Evolutionary conservation across 2,329 filamentous ascomycete genomes (phyloP), one percentile per base, ranked within the genome.

Genomic region (Fusarium virguliforme): DNA sequence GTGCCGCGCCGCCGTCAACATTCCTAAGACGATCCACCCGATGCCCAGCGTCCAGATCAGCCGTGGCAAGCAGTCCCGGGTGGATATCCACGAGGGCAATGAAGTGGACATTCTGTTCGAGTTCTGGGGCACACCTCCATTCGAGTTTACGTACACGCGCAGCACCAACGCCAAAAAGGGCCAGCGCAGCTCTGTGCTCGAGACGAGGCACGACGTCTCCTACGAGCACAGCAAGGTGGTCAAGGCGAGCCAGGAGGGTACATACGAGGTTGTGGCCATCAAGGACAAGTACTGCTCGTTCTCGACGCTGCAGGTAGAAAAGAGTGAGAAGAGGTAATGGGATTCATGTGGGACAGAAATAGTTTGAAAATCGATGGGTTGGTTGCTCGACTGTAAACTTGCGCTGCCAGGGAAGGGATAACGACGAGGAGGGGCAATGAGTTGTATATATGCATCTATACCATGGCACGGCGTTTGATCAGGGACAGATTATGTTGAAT

Each of bases 41-140:
- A 92, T 98, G 83, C 96, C 96, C 4, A 95, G 92, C 65, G 97
- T 98, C 51, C 91, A 91, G 73, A 94, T 99, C 73, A 95, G 92
- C 77, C 93, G 94, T 76, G 97, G 97, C 32, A 89, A 89, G 68
- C 91, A 93, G 65, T 89, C 91, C 7, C 90, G 92, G 72, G 91
- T 97, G 37, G 96, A 98, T 78, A 99, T 99, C 69, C 97, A 98
- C 80, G 95, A 99, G 84, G 96, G 96, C 74, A 94, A 94, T 68
- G 93, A 97, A 79, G 94, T 96, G 1, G 94, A 98, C 78, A 94
- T 99, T 58, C 84, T 94, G 8, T 98, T 99, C 75, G 93, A 97
- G 76, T 99, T 99, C 82, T 95, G 93, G 85, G 96, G 97, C 62
- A 95, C 93, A 6, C 94, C 96, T 68, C 96, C 96, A 1, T 99